phyloP scores from a whole-genome alignment of 345 rosid genomes.

The Eucalyptus leucophloia region DNA sequence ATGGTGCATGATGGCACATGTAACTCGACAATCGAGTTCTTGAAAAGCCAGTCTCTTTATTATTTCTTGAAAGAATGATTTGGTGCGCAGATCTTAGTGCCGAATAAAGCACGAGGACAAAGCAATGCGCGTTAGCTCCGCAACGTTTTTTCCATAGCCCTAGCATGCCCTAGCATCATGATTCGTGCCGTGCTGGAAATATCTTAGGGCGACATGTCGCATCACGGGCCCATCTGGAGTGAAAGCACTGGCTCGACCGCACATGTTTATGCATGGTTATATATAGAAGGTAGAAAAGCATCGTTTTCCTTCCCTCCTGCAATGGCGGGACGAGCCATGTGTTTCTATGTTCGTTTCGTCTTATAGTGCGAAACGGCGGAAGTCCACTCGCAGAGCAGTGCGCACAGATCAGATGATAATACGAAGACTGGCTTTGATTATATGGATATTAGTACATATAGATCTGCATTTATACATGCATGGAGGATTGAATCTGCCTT shows the following conservation, averaged over 20 bases:
- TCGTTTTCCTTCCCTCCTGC: background rate
- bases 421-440: background rate
- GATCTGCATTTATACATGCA: background rate
- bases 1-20: background rate
- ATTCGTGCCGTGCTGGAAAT: background rate
- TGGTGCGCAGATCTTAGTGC: background rate
- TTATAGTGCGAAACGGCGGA: background rate
- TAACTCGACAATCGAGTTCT: background rate
- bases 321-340: background rate
- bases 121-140: background rate
- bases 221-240: background rate
- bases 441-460: background rate
- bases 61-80: background rate
- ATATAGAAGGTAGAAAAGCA: background rate
- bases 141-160: background rate
- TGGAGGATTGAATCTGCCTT: background rate
- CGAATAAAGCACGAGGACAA: background rate
- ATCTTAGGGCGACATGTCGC: background rate
- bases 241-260: background rate
- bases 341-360: background rate
- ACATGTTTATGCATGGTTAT: background rate
- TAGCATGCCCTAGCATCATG: background rate
- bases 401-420: background rate
- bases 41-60: background rate
- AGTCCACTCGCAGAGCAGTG: background rate